Evolutionary conservation across 2,329 filamentous ascomycete species (phyloP).

Genomic region (Colletotrichum sp.): DNA sequence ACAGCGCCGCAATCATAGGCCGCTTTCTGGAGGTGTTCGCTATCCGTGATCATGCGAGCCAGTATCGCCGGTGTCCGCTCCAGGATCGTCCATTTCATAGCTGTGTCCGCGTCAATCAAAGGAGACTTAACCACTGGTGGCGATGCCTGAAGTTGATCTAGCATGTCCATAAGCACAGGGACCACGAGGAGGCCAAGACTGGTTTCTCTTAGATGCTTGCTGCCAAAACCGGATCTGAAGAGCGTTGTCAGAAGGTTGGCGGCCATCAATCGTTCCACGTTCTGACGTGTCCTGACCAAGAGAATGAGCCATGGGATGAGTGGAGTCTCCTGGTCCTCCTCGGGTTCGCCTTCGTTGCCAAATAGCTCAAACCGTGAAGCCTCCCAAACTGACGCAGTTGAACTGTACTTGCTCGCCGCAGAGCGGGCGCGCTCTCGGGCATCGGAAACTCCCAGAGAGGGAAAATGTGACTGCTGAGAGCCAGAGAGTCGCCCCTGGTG

Average conservation of each 20-base stretch:
- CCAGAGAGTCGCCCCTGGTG: conserved; percentile 31
- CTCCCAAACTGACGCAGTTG: conserved; percentile 34
- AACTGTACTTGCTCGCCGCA: conserved; percentile 28
- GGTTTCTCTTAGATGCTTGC: conserved; percentile 62
- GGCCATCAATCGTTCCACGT: conserved; percentile 69
- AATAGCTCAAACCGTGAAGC: conserved; percentile 31
- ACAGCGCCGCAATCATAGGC: conserved; percentile 70
- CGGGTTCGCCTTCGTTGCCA: conserved; percentile 33
- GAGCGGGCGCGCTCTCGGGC: conserved; percentile 40
- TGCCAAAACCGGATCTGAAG: conserved; percentile 70
- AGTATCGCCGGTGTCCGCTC: conserved; percentile 79
- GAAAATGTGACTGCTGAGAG: conserved; percentile 51
- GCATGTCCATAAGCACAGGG: conserved; percentile 70
- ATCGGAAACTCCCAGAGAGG: conserved; percentile 53
- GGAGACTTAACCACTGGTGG: conserved; percentile 14
- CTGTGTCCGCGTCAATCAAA: conserved; percentile 39
- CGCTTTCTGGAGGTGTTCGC: conserved; percentile 78
- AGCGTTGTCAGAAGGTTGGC: conserved; percentile 72
- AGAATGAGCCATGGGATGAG: conserved; percentile 77
- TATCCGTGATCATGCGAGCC: conserved; percentile 79
- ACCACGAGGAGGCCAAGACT: conserved; percentile 72
- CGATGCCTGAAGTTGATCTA: conserved; percentile 21
- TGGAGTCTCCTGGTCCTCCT: conserved; percentile 71
- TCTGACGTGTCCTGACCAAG: conserved; percentile 61
- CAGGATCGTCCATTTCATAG: conserved; percentile 56